These are phyloP conservation scores for Drechslerella coelobrocha DNA, from an alignment of 2,329 filamentous ascomycete species.

Conservation along the genomic window DNA sequence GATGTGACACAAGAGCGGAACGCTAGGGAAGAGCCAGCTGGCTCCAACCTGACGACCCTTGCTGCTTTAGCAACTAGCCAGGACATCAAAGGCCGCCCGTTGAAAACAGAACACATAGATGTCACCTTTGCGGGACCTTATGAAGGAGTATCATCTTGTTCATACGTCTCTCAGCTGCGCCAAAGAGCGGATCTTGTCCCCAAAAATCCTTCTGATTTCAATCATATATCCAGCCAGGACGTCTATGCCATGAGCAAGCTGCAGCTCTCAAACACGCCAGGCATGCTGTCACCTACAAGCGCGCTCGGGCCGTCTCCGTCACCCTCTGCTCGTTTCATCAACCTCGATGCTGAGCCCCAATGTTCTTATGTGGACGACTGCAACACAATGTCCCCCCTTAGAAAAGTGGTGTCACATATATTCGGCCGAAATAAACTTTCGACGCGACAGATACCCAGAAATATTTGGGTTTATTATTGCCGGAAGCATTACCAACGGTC, in stretches of 20 bases:
- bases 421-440: conserved; percentile 83
- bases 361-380: conserved; percentile 68
- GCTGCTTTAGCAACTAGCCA: conserved; percentile 40
- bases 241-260: conserved; percentile 49
- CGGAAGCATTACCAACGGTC: conserved; percentile 82
- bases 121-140: conserved; percentile 28
- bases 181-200: conserved; percentile 41
- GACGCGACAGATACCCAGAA: conserved; percentile 72
- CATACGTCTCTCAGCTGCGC: conserved; percentile 40
- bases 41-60: conserved; percentile 29
- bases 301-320: conserved; percentile 30
- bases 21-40: conserved; percentile 30
- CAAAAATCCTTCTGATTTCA: conserved; percentile 20
- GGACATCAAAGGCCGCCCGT: conserved; percentile 29
- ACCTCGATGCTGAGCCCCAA: conserved; percentile 45
- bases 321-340: conserved; percentile 19
- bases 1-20: conserved; percentile 43
- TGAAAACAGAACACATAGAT: conserved; percentile 29
- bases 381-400: conserved; percentile 67
- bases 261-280: conserved; percentile 42
- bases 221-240: conserved; percentile 35
- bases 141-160: conserved; percentile 23
- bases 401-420: conserved; percentile 80
- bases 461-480: conserved; percentile 78
- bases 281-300: conserved; percentile 35